Conservation (phyloP, 495 filamentous ascomycete species). For the Penicillium alfredii region DNA sequence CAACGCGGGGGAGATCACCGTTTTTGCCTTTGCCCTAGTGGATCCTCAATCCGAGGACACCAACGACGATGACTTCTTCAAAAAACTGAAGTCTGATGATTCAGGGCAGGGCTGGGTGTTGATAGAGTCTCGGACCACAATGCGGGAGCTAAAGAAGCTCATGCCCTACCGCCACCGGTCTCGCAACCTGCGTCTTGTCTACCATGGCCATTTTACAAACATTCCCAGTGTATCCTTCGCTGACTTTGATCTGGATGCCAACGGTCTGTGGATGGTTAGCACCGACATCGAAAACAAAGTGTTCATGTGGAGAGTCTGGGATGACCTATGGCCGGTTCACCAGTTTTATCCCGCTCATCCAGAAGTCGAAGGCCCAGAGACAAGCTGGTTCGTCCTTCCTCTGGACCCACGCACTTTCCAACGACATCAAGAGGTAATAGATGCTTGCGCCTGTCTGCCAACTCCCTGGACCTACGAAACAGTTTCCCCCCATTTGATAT, state of each 20-base stretch:
- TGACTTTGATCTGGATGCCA: conserved; percentile 54
- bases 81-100: conserved; percentile 17
- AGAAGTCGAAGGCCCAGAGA: conserved; percentile 8
- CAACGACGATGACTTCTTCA: conserved; percentile 19
- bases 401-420: conserved; percentile 46
- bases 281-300: conserved; percentile 65
- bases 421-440: conserved; percentile 20
- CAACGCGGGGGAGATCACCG: conserved; percentile 60
- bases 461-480: no score
- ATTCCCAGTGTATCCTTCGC: conserved; percentile 75
- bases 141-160: conserved; percentile 22
- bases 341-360: conserved; percentile 25
- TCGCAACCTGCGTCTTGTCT: conserved; percentile 36
- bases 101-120: conserved; percentile 34
- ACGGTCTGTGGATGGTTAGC: conserved; percentile 66
- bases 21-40: conserved; percentile 69
- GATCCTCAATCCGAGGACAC: conserved; percentile 20
- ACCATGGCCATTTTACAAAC: conserved; percentile 52
- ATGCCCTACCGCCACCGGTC: conserved; percentile 32
- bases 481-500: conserved; percentile 14
- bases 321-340: conserved; percentile 24
- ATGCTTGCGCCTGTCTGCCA: conserved; percentile 44
- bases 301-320: conserved; percentile 64
- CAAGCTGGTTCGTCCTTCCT: conserved; percentile 48
- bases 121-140: conserved; percentile 21